Evolutionary conservation across 2,329 filamentous ascomycete species (phyloP), one percentile per base, ranked within the genome.

Genomic region (Hyphodiscus sp.): DNA sequence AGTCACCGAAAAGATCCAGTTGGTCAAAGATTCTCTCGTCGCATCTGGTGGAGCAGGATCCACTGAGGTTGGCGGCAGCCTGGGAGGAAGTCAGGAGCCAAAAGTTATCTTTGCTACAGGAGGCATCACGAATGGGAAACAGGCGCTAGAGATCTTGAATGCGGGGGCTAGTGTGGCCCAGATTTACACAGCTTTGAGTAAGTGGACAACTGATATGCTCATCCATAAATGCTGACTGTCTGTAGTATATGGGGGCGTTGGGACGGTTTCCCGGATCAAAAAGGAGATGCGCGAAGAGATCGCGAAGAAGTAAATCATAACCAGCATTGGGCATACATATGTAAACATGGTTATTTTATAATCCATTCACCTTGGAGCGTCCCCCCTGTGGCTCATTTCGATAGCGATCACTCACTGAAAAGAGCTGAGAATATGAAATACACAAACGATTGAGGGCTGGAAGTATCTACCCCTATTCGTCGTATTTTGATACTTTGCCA

Each of bases 21-120:
- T 51, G 1, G 52, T 53, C 11, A 61, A 63, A 53, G 59, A 63
- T 23, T 45, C 54, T 8, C 11, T 59, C n/a, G 45, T 48, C 1
- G 45, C 26, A 30, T 47, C 47, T 8, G 44, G 41, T 5, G 47
- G 30, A 26, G 42, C 23, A 26, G 23, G 23, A 8, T 26, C n/a
- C n/a, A 33, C 29, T 45, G 8, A 19, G n/a, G 8, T n/a, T 23
- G n/a, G n/a, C 9, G 20, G 20, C 15, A 15, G n/a, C 4, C 7
- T 23, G 9, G n/a, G 44, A 8, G 44, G 38, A 11, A 30, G n/a
- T 16, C 47, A 56, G n/a, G 60, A 64, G 29, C 61, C 58, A 47
- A 96, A 96, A 72, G 85, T 91, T 50, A 87, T 99, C 56, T 97
- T 97, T 67, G 92, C 92, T 0, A 94, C 90, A 0, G 94, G 94